These are phyloP conservation scores for Truncatella angustata DNA, from an alignment of 2,329 filamentous ascomycete genomes.

Conservation along the genomic window DNA sequence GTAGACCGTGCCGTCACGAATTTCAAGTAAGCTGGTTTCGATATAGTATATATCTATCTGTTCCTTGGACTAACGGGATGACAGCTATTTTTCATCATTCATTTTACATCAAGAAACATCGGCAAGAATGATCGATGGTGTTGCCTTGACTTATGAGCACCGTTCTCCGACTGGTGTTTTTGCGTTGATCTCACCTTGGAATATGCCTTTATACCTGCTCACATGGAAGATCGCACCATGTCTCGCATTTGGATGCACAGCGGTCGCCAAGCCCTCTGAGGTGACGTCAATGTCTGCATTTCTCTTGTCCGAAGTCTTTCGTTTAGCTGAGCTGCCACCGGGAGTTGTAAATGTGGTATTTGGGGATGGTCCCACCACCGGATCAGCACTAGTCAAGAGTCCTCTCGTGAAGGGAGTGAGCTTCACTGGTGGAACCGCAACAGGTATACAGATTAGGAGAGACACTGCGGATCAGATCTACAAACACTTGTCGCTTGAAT, in stretches of 20 bases:
- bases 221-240: slow-evolving; percentile 35
- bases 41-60: too few species aligned
- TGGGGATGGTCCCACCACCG: slow-evolving; percentile 30
- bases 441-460: slow-evolving; percentile 29
- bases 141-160: slow-evolving; percentile 31
- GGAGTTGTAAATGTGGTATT: slow-evolving; percentile 32
- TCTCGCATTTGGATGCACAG: slow-evolving; percentile 33
- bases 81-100: slow-evolving; percentile 32
- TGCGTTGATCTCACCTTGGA: slow-evolving; percentile 33
- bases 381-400: slow-evolving; percentile 25
- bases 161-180: slow-evolving; percentile 32
- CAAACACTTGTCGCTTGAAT: slow-evolving; percentile 30
- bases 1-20: slow-evolving; percentile 32
- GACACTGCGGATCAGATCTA: slow-evolving; percentile 29
- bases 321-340: slow-evolving; percentile 22
- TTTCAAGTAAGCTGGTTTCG: slow-evolving; percentile 30
- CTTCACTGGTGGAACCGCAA: slow-evolving; percentile 32
- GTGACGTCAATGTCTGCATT: slow-evolving; percentile 31
- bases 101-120: slow-evolving; percentile 31
- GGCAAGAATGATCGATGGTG: slow-evolving; percentile 29
- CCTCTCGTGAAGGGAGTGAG: slow-evolving; percentile 27
- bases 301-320: slow-evolving; percentile 23
- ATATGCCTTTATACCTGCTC: slow-evolving; percentile 33
- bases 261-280: slow-evolving; percentile 33
- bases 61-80: not conserved